Evolutionary conservation across 2,329 filamentous ascomycete genomes (phyloP).

Genomic region (Phaeosphaeriaceae sp.): DNA sequence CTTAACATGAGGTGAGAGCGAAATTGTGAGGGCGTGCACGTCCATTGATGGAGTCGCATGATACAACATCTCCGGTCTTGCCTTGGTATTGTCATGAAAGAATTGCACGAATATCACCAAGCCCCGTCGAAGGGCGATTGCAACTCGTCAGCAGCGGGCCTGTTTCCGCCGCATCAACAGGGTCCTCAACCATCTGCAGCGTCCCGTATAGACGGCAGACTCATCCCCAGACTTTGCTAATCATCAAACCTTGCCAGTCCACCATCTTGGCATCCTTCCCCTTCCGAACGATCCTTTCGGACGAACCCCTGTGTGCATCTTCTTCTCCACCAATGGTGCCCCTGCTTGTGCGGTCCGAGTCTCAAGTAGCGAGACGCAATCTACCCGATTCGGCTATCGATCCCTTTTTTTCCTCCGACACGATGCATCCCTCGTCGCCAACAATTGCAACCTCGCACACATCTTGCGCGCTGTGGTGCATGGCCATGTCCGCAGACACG

Average conservation of each 20-base stretch:
- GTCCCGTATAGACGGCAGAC: neutral
- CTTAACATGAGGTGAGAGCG: slow-evolving; percentile 2
- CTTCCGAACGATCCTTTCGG: neutral
- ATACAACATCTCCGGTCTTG: neutral
- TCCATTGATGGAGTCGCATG: neutral
- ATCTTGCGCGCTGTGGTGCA: neutral
- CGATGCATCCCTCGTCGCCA: neutral
- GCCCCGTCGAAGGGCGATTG: neutral
- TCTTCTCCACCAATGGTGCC: neutral
- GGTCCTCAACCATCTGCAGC: neutral
- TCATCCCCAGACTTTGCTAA: neutral
- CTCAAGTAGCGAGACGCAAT: neutral
- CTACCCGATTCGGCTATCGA: neutral
- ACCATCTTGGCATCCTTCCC: slow-evolving; percentile 1
- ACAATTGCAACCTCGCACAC: neutral
- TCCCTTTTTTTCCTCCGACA: neutral
- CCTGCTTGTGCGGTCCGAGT: neutral
- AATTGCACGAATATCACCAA: neutral
- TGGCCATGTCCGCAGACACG: neutral
- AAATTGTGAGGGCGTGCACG: slow-evolving; percentile 6
- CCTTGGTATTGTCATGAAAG: too few relatives aligned
- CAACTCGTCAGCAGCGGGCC: neutral
- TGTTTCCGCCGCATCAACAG: neutral
- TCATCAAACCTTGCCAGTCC: neutral
- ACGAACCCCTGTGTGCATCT: slow-evolving; percentile 5